phyloP scores from a whole-genome alignment of 768 basidiomycete species.

The Termitomyces sp. region DNA sequence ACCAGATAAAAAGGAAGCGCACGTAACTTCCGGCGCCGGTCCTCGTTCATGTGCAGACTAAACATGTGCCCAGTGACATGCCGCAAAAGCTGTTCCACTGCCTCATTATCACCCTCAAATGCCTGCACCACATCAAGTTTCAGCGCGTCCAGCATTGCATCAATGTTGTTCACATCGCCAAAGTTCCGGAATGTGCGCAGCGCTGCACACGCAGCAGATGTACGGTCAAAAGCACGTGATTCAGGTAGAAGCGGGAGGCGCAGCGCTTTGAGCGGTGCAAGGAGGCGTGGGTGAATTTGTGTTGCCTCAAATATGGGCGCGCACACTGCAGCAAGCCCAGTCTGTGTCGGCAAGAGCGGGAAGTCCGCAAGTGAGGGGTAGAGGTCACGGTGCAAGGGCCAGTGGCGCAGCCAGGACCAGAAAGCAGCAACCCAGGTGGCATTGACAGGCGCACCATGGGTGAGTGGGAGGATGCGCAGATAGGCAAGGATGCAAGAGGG shows the following conservation, averaged over 20 bases:
- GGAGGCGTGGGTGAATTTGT: constrained; percentile 17
- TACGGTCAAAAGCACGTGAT: constrained; percentile 10
- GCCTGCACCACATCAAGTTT: background rate
- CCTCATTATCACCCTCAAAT: background rate
- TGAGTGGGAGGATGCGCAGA: constrained; percentile 12
- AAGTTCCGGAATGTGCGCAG: constrained; percentile 15
- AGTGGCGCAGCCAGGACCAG: constrained; percentile 37
- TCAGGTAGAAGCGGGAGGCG: constrained; percentile 30
- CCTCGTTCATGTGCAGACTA: background rate
- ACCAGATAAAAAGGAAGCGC: constrained; percentile 3
- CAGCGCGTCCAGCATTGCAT: constrained; percentile 26
- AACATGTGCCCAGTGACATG: background rate
- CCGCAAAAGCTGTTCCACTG: background rate
- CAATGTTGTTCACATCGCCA: constrained; percentile 21
- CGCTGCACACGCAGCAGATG: constrained; percentile 12
- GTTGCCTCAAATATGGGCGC: constrained; percentile 23
- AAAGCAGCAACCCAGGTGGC: constrained; percentile 34
- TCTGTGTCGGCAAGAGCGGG: constrained; percentile 29
- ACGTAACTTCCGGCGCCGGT: constrained; percentile 7
- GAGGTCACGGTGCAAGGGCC: constrained; percentile 13
- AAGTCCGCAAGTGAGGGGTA: constrained; percentile 18
- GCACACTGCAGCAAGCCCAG: constrained; percentile 20
- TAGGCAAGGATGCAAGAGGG: constrained; percentile 23
- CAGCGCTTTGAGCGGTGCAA: constrained; percentile 20
- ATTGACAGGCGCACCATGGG: background rate